Base-by-base conservation (phyloP, 495 filamentous ascomycete genomes). In the Chaetomium fimeti region DNA sequence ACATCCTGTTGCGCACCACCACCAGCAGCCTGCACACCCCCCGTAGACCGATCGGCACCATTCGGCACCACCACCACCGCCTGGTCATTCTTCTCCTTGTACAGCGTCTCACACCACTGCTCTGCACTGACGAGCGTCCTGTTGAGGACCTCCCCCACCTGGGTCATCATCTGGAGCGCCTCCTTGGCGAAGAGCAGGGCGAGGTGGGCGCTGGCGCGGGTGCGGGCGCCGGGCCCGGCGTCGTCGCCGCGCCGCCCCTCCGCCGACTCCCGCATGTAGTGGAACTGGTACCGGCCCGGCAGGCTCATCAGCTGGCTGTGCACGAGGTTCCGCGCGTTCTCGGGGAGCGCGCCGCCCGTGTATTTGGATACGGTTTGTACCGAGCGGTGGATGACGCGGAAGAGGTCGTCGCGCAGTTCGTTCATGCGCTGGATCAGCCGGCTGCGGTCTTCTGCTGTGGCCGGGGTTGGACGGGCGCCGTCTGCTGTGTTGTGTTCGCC, bases 111-210 rank as follows among this genome's bases (percentile, higher is more conserved):
- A 65, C 90, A 89, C 93, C 93, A 97, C 70, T 87, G 84, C 74
- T 97, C 92, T 5, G 93, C 93, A 70, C 87, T 91, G 42, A 86
- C 82, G 32, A 97, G 85, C 5, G 93, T 96, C n/a, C 88, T 85
- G 68, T 91, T 88, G 27, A 97, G 84, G 0, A 93, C 87, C 0
- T 84, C 85, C 27, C 84, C 90, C 48, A 98, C 91, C 71, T 95
- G 89, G 0, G 83, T 80, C 83, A 97, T 89, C 84, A 96, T 93
- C 66, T 95, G 90, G 25, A 98, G 81, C 3, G 91, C 90, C 73
- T 96, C 92, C 64, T 88, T 89, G 2, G 91, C 92, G 36, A 98
- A 84, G 0, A 92, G 85, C 13, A 97, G 69, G 40, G 92, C 91
- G 18, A 87, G 78, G 63, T 89, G 84, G 3, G 90, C 90, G 22